Evolutionary conservation across 768 basidiomycete species (phyloP), one percentile per base, ranked within the genome.

Genomic region (Pleurotus pulmonarius): DNA sequence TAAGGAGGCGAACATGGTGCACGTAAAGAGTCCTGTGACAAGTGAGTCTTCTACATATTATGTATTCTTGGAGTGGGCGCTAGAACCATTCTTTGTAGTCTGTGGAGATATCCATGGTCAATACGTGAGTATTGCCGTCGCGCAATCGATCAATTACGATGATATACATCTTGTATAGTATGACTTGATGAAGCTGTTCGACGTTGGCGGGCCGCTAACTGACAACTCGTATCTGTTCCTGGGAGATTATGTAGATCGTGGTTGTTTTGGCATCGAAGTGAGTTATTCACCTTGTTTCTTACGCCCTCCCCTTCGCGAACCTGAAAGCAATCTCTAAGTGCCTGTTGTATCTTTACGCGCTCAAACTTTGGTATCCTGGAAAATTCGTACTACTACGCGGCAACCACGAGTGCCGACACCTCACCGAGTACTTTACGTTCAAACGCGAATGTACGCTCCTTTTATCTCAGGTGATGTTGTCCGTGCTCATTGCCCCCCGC

Each of bases 101-200:
- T 96, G 94, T 66, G 95, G 95, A 18, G 95, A 98, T 75, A 94
- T 98, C 46, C 95, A 98, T 64, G 95, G 95, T 8, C 95, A 98
- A 88, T 98, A 93, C 71, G 94, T 95, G 69, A 41, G 61, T 63
- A 20, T 40, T 16, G 29, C 20, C 13, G 58, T 20, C 41, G 16
- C n/a, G 4, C n/a, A 20, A 9, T 46, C 5, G 20, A 24, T 9
- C 12, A 11, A 12, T 46, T 15, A 5, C 11, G n/a, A 18, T 3
- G 56, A 56, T 20, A 61, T 46, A 11, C 22, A 24, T 38, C 46
- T 25, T 41, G 22, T 47, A 25, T 65, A 98, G 94, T 98, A 94
- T 69, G 96, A 98, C 73, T 78, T 98, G 58, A 96, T 98, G 92
- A 97, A 98, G 72, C 80, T 98, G 40, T 94, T 98, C 64, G 95